Evolutionary conservation across 345 rosid species (phyloP).

Genomic region (Lagerstroemia speciosa): DNA sequence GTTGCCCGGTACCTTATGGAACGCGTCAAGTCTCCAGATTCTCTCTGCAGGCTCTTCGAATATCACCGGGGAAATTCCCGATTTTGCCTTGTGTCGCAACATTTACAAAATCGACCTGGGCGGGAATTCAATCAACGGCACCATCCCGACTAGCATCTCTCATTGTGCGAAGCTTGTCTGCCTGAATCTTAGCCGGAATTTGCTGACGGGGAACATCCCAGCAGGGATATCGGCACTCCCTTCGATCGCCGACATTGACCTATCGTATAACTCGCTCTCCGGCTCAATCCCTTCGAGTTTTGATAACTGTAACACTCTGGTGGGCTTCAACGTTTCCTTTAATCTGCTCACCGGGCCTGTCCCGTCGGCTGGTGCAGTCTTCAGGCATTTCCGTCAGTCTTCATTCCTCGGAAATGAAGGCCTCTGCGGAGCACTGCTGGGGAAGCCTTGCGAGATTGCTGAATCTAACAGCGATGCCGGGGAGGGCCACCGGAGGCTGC

Average conservation of each 20-base stretch:
- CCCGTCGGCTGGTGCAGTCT: constrained; percentile 57
- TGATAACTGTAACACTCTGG: constrained; percentile 65
- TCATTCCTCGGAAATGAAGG: constrained; percentile 73
- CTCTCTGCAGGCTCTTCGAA: constrained; percentile 59
- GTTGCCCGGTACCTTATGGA: constrained; percentile 61
- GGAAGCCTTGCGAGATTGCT: constrained; percentile 47
- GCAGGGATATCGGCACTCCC: constrained; percentile 77
- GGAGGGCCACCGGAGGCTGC: constrained; percentile 35
- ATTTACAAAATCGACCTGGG: constrained; percentile 77
- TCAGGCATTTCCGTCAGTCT: constrained; percentile 61
- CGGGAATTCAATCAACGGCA: constrained; percentile 59
- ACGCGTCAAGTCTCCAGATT: constrained; percentile 51
- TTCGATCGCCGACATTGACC: constrained; percentile 59
- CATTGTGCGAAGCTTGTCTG: constrained; percentile 75
- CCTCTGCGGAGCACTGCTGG: constrained; percentile 55
- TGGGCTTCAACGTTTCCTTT: constrained; percentile 72
- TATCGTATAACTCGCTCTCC: constrained; percentile 63
- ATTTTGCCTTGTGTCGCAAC: constrained; percentile 53
- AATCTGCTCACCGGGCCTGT: constrained; percentile 69
- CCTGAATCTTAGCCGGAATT: constrained; percentile 63
- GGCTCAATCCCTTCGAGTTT: constrained; percentile 85
- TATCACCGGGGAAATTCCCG: constrained; percentile 55
- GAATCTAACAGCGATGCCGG: constrained; percentile 24
- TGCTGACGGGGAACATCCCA: constrained; percentile 69
- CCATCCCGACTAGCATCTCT: constrained; percentile 71